phyloP scores from a whole-genome alignment of 2,329 filamentous ascomycete genomes.

The Scedosporium aurantiacum region DNA sequence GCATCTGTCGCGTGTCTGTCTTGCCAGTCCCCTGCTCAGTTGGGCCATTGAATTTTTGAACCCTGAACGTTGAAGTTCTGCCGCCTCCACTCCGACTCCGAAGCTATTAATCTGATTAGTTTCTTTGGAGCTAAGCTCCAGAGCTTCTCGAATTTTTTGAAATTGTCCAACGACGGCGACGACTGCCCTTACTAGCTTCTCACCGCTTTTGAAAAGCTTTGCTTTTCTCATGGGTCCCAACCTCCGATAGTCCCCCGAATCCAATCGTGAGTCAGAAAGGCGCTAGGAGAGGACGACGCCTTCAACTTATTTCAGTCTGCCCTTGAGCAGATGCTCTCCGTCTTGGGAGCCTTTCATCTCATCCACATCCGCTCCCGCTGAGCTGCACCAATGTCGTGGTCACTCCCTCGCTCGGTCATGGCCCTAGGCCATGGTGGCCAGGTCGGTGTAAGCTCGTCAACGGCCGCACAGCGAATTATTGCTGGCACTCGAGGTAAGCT shows the following conservation, averaged over 20 bases:
- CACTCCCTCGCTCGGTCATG: conserved; percentile 4
- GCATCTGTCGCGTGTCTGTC: neutral
- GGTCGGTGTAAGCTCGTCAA: conserved; percentile 3
- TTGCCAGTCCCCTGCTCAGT: neutral
- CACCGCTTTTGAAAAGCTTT: neutral
- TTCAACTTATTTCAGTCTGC: neutral
- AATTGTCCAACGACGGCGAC: no score
- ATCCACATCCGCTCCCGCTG: neutral
- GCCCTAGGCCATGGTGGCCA: conserved; percentile 5
- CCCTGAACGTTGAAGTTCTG: no score
- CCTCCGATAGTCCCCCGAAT: neutral
- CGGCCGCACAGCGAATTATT: conserved; percentile 1
- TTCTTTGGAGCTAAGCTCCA: neutral
- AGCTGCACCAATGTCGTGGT: conserved; percentile 1
- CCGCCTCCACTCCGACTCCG: neutral
- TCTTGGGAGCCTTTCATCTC: neutral
- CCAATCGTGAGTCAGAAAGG: neutral
- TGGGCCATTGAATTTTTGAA: neutral
- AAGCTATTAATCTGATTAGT: conserved; percentile 7
- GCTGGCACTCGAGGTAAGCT: conserved; percentile 4
- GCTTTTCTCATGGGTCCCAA: neutral
- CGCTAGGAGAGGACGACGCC: neutral
- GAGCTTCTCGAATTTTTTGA: neutral
- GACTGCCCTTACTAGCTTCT: neutral
- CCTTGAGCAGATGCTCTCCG: neutral